Percentiles rank a stretch among this genome's conserved stretches.
These are phyloP conservation scores for Phylloporus arenicola DNA, from an alignment of 768 basidiomycete genomes.

Conservation along the genomic window DNA sequence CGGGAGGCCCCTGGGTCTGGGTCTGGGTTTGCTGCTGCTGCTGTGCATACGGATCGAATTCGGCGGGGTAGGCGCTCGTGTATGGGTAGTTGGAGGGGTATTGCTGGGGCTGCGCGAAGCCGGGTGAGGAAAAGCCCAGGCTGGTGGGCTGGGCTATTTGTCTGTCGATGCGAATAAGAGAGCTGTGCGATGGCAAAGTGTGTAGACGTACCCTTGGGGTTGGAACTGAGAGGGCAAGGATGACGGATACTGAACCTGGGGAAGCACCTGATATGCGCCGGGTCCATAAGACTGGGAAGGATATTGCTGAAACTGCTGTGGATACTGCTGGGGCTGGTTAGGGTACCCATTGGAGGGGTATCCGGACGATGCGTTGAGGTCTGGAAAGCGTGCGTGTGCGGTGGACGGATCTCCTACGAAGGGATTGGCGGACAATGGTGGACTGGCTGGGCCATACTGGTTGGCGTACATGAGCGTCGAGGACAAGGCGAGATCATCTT, in stretches of 20 bases:
- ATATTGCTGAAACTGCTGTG: constrained; percentile 33
- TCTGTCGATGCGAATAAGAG: constrained; percentile 7
- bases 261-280: constrained; percentile 13
- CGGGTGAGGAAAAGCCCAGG: constrained; percentile 42
- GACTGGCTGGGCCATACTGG: constrained; percentile 35
- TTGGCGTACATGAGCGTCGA: constrained; percentile 35
- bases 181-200: not conserved
- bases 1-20: constrained; percentile 23
- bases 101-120: constrained; percentile 44
- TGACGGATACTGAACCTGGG: constrained; percentile 16
- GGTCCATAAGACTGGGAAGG: constrained; percentile 15
- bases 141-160: constrained; percentile 31
- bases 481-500: not conserved
- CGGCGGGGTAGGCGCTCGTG: constrained; percentile 28
- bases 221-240: constrained; percentile 20
- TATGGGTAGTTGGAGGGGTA: constrained; percentile 25
- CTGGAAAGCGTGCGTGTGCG: constrained; percentile 56
- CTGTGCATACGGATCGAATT: constrained; percentile 39
- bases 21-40: not conserved
- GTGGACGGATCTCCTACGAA: constrained; percentile 52
- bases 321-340: constrained; percentile 31
- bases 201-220: constrained; percentile 16
- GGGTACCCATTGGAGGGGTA: constrained; percentile 24
- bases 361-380: constrained; percentile 38
- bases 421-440: constrained; percentile 54